Evolutionary conservation across 202 grass and related monocot species (phyloP).

Genomic region (Zizania palustris): DNA sequence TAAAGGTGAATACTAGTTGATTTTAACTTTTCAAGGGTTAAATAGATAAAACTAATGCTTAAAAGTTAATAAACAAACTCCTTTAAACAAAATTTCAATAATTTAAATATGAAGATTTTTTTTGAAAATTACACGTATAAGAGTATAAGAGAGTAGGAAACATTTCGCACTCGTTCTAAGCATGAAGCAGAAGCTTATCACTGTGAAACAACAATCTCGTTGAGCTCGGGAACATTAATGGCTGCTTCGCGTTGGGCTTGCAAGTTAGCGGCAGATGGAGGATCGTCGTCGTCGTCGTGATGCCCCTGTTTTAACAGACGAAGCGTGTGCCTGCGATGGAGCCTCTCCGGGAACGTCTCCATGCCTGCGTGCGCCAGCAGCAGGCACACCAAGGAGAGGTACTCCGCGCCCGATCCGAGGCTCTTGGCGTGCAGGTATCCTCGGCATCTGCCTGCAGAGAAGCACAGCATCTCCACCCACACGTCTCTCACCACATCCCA

Average conservation of each 20-base stretch:
- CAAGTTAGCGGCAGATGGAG: not conserved
- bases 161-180: too few relatives aligned
- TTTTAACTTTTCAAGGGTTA: too few relatives aligned
- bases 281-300: not conserved
- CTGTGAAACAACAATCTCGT: too few relatives aligned
- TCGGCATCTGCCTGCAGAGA: not conserved
- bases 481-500: not conserved
- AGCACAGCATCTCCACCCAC: not conserved
- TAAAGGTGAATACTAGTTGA: too few relatives aligned
- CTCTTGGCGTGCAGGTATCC: not conserved
- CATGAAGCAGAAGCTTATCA: too few relatives aligned
- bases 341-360: not conserved
- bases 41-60: too few relatives aligned
- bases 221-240: too few relatives aligned
- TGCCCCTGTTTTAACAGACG: not conserved
- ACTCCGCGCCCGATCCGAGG: not conserved
- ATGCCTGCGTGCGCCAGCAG: not conserved
- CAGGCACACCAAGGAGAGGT: not conserved
- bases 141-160: too few relatives aligned
- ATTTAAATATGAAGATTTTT: too few relatives aligned
- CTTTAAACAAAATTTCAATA: too few relatives aligned
- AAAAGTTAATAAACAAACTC: too few relatives aligned
- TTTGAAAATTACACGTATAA: too few relatives aligned
- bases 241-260: not conserved
- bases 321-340: not conserved